Percentiles rank a stretch among this genome's conserved stretches.
These are phyloP conservation scores for Urochloa ruziziensis DNA, from an alignment of 176 grass and related monocot genomes.

Conservation along the genomic window DNA sequence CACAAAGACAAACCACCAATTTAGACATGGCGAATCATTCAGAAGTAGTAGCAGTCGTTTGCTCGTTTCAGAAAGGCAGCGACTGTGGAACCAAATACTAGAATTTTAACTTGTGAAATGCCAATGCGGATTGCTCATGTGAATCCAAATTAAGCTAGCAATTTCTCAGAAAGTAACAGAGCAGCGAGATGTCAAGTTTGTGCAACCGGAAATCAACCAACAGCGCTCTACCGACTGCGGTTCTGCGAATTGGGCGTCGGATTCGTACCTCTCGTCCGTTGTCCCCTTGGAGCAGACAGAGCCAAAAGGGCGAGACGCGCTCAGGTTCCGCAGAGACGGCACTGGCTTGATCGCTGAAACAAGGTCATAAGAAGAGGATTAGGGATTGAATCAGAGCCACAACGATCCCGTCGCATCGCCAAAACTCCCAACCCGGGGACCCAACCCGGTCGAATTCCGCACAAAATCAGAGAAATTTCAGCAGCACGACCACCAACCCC, in stretches of 20 bases:
- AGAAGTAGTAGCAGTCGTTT: background rate
- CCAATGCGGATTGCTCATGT: background rate
- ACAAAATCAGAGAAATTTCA: no score
- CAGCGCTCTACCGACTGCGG: background rate
- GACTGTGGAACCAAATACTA: background rate
- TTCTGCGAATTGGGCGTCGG: background rate
- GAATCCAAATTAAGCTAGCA: background rate
- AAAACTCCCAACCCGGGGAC: no score
- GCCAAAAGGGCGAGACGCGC: background rate
- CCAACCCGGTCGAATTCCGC: no score
- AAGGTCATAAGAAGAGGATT: background rate
- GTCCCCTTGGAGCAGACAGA: background rate
- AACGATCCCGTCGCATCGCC: no score
- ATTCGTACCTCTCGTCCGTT: background rate
- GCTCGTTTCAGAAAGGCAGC: background rate
- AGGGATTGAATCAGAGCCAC: background rate
- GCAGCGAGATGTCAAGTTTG: background rate
- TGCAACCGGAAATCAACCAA: background rate
- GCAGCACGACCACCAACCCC: no score
- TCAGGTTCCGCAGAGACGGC: background rate
- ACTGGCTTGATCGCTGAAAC: conserved; percentile 6
- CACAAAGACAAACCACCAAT: background rate
- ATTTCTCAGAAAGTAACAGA: background rate
- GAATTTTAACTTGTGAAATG: background rate
- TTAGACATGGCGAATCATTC: background rate